phyloP scores from a whole-genome alignment of 164 flowering plant genomes.

The Cinnamomum micranthum region DNA sequence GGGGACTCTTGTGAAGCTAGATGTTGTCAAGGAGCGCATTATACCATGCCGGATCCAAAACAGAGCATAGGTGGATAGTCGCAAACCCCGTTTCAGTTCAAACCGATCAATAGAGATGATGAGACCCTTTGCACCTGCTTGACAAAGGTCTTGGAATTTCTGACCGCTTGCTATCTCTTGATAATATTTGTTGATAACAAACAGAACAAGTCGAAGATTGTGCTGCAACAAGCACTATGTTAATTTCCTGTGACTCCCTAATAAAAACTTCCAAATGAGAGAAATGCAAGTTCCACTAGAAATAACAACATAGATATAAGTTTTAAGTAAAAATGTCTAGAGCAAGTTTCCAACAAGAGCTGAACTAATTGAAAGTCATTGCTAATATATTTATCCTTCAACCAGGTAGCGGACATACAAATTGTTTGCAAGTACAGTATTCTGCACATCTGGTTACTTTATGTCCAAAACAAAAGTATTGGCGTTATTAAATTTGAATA shows the following conservation, averaged over 20 bases:
- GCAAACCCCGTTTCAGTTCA: conserved; percentile 70
- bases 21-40: conserved; percentile 72
- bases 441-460: not conserved
- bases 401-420: not conserved
- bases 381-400: not conserved
- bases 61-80: conserved; percentile 81
- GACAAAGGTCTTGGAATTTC: conserved; percentile 84
- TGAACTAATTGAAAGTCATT: not conserved
- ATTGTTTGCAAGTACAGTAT: not conserved
- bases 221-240: conserved; percentile 58
- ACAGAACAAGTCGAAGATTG: conserved; percentile 87
- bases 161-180: conserved; percentile 72
- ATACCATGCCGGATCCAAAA: conserved; percentile 97
- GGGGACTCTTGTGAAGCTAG: conserved; percentile 81
- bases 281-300: not conserved
- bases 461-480: not conserved
- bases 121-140: conserved; percentile 92
- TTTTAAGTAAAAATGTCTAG: too few species aligned
- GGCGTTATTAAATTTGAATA: too few species aligned
- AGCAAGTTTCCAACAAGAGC: not conserved
- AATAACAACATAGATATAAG: not conserved
- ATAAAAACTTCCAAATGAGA: conserved; percentile 3
- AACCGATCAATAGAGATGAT: conserved; percentile 91
- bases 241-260: not conserved
- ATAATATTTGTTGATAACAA: conserved; percentile 84